Base-by-base conservation (phyloP, 371 early-diverging fungal genomes). In the Mortierella sp. region DNA sequence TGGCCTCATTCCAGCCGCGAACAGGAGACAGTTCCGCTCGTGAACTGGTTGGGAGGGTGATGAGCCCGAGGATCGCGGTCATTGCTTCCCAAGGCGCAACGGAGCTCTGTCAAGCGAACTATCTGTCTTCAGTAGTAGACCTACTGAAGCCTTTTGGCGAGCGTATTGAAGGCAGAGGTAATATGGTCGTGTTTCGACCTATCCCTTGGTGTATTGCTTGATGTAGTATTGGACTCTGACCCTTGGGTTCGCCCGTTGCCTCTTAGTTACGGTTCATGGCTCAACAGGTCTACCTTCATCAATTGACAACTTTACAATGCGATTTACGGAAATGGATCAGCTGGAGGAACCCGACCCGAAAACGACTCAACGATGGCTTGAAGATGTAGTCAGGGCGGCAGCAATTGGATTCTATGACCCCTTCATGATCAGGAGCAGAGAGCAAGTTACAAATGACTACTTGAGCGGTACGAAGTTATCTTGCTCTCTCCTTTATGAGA, bases 111-210 rank as follows among this genome's bases (percentile, higher is more conserved):
- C 84, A 83, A 50, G 80, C 79, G 12, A 94, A 91, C 76, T 82
- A 87, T 47, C 82, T 94, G 51, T 81, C 87, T 27, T 83, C 88
- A 0, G 85, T 95, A 67, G 86, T 85, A 10, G 91, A 94, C 60
- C 81, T 95, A 21, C 74, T 96, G 37, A 80, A 84, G 47, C 96
- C 96, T 9, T 95, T 96, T 84, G 95, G 95, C 14, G 86, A 88
- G 22, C 82, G 82, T 44, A 86, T 95, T 37, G 89, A 91, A 49
- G 89, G 90, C 16, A 86, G 86, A 84, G 85, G 93, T 91, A 82
- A 19, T 37, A 4, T 47, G 14, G 21, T 25, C 5, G 14, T 13
- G 22, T 8, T 22, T 47, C 22, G 10, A 17, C 24, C 2, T 22
- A 10, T 22, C 13, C 50, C 13, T 24, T 28, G 17, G 13, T 49